phyloP scores from a whole-genome alignment of 2,329 filamentous ascomycete genomes.

The Whalleya microplaca region DNA sequence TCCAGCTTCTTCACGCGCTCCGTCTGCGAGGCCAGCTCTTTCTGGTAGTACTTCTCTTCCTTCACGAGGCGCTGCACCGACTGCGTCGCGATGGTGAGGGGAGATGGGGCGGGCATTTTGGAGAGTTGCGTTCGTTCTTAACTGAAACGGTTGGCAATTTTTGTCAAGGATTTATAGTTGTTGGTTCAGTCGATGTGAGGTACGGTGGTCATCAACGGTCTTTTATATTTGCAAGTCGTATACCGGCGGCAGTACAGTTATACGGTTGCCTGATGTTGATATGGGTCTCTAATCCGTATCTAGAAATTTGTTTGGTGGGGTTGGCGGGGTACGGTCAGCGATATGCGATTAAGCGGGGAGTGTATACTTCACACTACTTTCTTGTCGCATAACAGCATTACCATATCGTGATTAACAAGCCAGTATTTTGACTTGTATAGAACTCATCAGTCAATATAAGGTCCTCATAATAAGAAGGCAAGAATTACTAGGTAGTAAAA shows the following conservation, averaged over 20 bases:
- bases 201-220: slow-evolving; percentile 1
- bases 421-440: too few species aligned
- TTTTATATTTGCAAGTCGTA: not conserved
- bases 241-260: too few species aligned
- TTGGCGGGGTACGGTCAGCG: slow-evolving; percentile 37
- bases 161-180: not conserved
- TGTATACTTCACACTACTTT: not conserved
- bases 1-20: slow-evolving; percentile 71
- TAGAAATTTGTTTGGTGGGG: slow-evolving; percentile 39
- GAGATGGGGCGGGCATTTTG: slow-evolving; percentile 75
- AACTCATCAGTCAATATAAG: too few species aligned
- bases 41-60: slow-evolving; percentile 88
- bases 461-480: too few species aligned
- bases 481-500: too few species aligned
- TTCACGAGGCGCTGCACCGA: slow-evolving; percentile 84
- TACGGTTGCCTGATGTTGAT: not conserved
- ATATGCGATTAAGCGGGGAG: slow-evolving; percentile 16
- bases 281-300: slow-evolving; percentile 17
- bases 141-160: not conserved
- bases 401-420: too few species aligned
- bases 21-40: slow-evolving; percentile 78
- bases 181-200: not conserved
- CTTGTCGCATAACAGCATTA: too few species aligned
- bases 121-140: not conserved
- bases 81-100: slow-evolving; percentile 78